Evolutionary conservation across 2,329 filamentous ascomycete genomes (phyloP).

Genomic region (Pezizomycotina sp.): DNA sequence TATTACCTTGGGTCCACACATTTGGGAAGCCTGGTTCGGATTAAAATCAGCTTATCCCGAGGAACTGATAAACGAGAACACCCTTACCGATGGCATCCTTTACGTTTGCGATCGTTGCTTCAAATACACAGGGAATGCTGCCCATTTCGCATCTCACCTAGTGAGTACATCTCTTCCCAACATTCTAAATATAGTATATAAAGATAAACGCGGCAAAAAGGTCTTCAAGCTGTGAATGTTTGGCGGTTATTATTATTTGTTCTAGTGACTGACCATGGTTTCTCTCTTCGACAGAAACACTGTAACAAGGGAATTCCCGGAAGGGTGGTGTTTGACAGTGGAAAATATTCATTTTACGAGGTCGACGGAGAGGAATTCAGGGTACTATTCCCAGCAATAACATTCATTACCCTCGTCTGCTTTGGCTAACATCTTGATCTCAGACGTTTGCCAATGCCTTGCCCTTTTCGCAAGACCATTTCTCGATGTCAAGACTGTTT

Average conservation of each 20-base stretch:
- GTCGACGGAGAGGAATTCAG: conserved; percentile 77
- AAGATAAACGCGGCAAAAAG: conserved; percentile 20
- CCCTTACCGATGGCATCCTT: conserved; percentile 30
- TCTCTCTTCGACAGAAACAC: no score
- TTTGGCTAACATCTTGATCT: no score
- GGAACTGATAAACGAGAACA: conserved; percentile 6
- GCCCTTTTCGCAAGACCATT: conserved; percentile 95
- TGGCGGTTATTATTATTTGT: no score
- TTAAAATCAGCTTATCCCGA: conserved; percentile 9
- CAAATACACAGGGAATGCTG: conserved; percentile 59
- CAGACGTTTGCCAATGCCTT: conserved; percentile 91
- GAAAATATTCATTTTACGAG: conserved; percentile 75
- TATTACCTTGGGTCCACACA: no score
- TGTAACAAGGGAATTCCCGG: conserved; percentile 28
- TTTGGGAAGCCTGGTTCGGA: no score
- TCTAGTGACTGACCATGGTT: no score
- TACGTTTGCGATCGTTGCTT: conserved; percentile 91
- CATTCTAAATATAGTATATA: conserved; percentile 30
- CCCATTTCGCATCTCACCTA: conserved; percentile 43
- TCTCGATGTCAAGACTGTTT: conserved; percentile 94
- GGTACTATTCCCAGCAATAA: conserved; percentile 32
- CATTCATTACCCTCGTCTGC: no score
- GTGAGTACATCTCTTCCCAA: conserved; percentile 26
- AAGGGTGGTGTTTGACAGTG: conserved; percentile 35
- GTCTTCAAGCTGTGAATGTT: conserved; percentile 9